Conservation (phyloP, 75 land plant genomes). For the Isoetes taiwanensis region DNA sequence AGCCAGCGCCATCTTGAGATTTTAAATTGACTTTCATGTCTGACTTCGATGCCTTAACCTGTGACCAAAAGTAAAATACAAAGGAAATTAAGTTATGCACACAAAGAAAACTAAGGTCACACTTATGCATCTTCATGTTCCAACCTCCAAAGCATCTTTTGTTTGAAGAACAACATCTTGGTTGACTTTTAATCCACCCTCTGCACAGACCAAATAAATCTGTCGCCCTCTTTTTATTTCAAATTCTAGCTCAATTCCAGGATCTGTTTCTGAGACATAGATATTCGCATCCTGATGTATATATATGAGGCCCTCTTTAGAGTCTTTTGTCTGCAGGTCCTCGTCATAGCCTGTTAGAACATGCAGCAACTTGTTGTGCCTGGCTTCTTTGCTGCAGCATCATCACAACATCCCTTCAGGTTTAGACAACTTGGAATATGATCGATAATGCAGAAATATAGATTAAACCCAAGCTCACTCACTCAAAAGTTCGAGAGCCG, state of each 20-base stretch:
- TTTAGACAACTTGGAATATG: not conserved
- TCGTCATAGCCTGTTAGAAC: slow-evolving; percentile 20
- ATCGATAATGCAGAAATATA: not conserved
- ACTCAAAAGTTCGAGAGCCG: slow-evolving; percentile 21
- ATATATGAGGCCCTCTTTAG: slow-evolving; percentile 15
- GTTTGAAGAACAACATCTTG: slow-evolving; percentile 1
- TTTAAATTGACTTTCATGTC: too few species aligned
- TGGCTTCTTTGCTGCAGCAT: slow-evolving; percentile 16
- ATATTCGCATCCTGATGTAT: slow-evolving; percentile 26
- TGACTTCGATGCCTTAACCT: too few species aligned
- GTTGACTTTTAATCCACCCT: slow-evolving; percentile 14
- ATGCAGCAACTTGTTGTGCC: slow-evolving; percentile 25
- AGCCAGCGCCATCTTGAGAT: too few species aligned
- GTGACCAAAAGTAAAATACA: too few species aligned
- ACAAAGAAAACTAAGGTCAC: too few species aligned
- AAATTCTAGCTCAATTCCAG: slow-evolving; percentile 9
- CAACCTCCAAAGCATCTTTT: slow-evolving; percentile 24
- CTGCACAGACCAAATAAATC: slow-evolving; percentile 22
- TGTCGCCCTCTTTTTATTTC: slow-evolving; percentile 12
- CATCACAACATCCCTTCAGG: not conserved
- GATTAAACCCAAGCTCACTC: not conserved
- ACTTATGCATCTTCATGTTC: too few species aligned
- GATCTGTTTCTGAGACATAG: slow-evolving; percentile 17
- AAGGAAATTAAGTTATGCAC: too few species aligned
- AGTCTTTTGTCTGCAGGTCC: slow-evolving; percentile 7